Evolutionary conservation across 371 early-diverging fungal species (phyloP), one percentile per base, ranked within the genome.

Genomic region (Zopfochytrium polystomum): DNA sequence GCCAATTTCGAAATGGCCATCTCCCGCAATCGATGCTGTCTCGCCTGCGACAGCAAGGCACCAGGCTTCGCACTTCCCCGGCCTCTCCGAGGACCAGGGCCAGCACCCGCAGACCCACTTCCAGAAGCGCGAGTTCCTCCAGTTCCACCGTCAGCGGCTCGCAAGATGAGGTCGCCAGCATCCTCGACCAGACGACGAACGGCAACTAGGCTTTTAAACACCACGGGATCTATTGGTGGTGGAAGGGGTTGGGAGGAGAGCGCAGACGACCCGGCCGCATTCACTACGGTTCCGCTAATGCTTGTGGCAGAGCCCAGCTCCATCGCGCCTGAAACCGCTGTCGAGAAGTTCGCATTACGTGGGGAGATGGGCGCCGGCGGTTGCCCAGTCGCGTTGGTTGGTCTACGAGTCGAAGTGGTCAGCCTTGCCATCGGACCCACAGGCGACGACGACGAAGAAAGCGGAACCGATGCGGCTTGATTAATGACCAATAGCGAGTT

Each of bases 131-230:
- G 13, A 31, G 11, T 32, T 18, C 48, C 48, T 0, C 20, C 48
- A 22, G 48, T 9, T 0, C 18, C 9, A 0, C 20, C 22, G 22
- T 55, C 51, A 32, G 61, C 63, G 5, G 69, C 69, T 33, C 56
- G 55, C 51, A 69, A 60, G 20, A 58, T 65, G 42, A 65, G 64
- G 23, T 63, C 65, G 3, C 59, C 50, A 25, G 69, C 69, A 3
- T 70, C 70, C 47, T 70, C 70, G 34, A 65, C 65, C 18, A 70
- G 57, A 23, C 29, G 57, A 3, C 70, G 55, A 43, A 70, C 57
- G 18, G 53, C 43, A 26, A 70, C 22, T 63, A 42, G 2, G 63
- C 52, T n/a, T n/a, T n/a, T n/a, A n/a, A n/a, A n/a, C n/a, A n/a
- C n/a, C n/a, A n/a, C n/a, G n/a, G n/a, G n/a, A n/a, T n/a, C n/a